phyloP scores from a whole-genome alignment of 345 rosid species.

The Gossypium stocksii region DNA sequence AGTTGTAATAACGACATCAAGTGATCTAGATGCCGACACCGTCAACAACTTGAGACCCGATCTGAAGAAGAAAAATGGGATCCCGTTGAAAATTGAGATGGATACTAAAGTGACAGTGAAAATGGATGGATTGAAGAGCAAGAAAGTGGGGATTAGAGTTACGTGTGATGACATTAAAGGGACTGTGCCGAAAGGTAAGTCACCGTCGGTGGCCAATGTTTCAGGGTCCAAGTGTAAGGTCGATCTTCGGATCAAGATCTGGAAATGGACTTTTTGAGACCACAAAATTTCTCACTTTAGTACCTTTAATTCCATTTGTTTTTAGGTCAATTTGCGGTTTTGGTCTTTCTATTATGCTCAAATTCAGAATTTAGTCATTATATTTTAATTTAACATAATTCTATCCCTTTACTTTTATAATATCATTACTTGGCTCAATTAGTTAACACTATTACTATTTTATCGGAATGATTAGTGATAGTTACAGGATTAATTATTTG shows the following conservation, averaged over 20 bases:
- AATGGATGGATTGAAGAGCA: conserved; percentile 51
- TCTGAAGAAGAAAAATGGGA: conserved; percentile 53
- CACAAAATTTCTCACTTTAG: background rate
- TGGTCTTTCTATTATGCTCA: no score
- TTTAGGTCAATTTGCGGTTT: no score
- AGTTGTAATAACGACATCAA: conserved; percentile 45
- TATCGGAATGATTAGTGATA: no score
- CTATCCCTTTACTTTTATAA: no score
- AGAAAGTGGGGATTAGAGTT: conserved; percentile 75
- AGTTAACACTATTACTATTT: no score
- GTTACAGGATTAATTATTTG: no score
- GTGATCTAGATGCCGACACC: conserved; percentile 66
- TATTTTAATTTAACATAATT: no score
- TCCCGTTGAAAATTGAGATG: conserved; percentile 49
- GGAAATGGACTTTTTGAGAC: conserved; percentile 69
- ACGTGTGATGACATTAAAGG: conserved; percentile 71
- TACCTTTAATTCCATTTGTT: no score
- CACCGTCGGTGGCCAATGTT: conserved; percentile 50
- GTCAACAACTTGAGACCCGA: conserved; percentile 57
- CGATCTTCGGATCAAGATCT: conserved; percentile 81
- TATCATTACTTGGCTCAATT: no score
- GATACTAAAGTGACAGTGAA: conserved; percentile 62
- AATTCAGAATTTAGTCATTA: no score
- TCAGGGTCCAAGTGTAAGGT: conserved; percentile 60
- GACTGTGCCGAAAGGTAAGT: conserved; percentile 59